Evolutionary conservation across 257 asterid genomes (phyloP).

Genomic region (Paraleonurus japonicus): DNA sequence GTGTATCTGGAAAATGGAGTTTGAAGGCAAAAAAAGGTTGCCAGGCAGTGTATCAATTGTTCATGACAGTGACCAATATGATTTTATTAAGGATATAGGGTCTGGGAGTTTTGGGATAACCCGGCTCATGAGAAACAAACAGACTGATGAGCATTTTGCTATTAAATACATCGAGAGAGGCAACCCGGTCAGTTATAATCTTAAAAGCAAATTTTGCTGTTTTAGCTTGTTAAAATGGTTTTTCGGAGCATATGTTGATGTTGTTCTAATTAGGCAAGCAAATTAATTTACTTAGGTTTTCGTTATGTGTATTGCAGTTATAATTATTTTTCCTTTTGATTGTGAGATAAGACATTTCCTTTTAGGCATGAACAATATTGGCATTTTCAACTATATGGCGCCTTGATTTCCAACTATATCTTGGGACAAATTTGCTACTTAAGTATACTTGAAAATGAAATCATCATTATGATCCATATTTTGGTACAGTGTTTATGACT

Average conservation of each 20-base stretch:
- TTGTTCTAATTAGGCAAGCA: conserved; percentile 1
- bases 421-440: neutral
- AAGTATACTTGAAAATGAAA: neutral
- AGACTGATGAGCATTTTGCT: conserved; percentile 25
- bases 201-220: conserved; percentile 9
- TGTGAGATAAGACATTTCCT: neutral
- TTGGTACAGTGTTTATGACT: neutral
- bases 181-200: conserved; percentile 21
- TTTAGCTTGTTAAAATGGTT: neutral
- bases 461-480: neutral
- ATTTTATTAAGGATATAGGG: conserved; percentile 14
- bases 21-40: neutral
- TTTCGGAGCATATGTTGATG: neutral
- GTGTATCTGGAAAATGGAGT: conserved; percentile 24
- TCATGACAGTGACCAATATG: conserved; percentile 20
- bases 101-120: conserved; percentile 25
- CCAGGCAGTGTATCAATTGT: conserved; percentile 21
- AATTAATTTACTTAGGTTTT: neutral
- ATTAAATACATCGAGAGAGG: conserved; percentile 29
- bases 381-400: neutral
- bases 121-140: conserved; percentile 19
- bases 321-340: neutral
- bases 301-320: neutral
- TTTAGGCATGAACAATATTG: neutral
- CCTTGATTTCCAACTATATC: conserved; percentile 1